Evolutionary conservation across 352 stramenopile genomes (phyloP).

Genomic region (Phytophthora meadii): DNA sequence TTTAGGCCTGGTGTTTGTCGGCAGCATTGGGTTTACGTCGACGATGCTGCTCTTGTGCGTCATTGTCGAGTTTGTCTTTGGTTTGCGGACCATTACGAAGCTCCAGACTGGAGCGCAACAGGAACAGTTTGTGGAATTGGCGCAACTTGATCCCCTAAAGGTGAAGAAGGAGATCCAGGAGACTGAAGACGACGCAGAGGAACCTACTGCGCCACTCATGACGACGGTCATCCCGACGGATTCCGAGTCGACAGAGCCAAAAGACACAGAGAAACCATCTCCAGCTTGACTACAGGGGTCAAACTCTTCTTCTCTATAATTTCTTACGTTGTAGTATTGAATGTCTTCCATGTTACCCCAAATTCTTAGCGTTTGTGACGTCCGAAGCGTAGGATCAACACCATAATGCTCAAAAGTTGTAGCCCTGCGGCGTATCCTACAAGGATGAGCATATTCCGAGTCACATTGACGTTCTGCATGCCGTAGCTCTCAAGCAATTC

Average conservation of each 20-base stretch:
- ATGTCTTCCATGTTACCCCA: slow-evolving; percentile 7
- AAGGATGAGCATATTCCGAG: slow-evolving; percentile 64
- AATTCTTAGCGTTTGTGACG: slow-evolving; percentile 22
- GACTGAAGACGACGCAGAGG: slow-evolving; percentile 12
- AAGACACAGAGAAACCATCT: slow-evolving; percentile 5
- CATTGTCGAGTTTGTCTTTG: slow-evolving; percentile 56
- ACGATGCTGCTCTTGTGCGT: slow-evolving; percentile 48
- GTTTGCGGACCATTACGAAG: slow-evolving; percentile 49
- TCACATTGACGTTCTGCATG: slow-evolving; percentile 65
- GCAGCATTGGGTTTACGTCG: slow-evolving; percentile 51
- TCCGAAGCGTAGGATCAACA: slow-evolving; percentile 40
- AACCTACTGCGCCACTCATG: slow-evolving; percentile 27
- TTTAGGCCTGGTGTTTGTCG: slow-evolving; percentile 47
- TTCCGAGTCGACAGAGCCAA: background rate
- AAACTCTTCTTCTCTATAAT: background rate
- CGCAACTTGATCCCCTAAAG: slow-evolving; percentile 39
- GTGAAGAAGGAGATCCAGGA: slow-evolving; percentile 17
- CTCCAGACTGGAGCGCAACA: slow-evolving; percentile 36
- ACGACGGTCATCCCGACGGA: slow-evolving; percentile 10
- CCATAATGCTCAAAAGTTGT: slow-evolving; percentile 48
- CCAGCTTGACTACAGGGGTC: background rate
- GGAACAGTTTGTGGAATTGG: slow-evolving; percentile 47
- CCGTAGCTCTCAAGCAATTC: slow-evolving; percentile 51
- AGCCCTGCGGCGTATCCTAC: slow-evolving; percentile 47
- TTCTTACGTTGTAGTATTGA: slow-evolving; percentile 19